phyloP scores from a whole-genome alignment of 495 filamentous ascomycete species.

The Podospora comata region DNA sequence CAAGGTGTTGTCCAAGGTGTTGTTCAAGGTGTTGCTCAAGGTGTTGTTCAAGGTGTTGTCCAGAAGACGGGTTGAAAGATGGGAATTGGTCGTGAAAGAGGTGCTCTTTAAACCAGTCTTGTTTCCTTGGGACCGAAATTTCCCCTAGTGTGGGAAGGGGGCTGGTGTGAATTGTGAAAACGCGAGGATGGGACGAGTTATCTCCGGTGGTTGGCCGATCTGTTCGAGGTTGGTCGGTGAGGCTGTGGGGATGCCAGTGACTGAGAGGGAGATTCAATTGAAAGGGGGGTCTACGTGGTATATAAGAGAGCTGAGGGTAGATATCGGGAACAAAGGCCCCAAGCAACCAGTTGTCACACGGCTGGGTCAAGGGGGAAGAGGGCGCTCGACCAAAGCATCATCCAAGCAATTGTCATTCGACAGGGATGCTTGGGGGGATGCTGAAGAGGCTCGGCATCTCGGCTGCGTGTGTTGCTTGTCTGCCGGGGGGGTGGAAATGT shows the following conservation, averaged over 20 bases:
- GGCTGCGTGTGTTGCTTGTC: not conserved
- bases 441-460: not conserved
- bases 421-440: not conserved
- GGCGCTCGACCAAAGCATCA: constrained; percentile 1
- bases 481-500: not conserved
- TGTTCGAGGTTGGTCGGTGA: not conserved
- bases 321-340: not conserved
- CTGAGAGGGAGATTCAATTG: not conserved
- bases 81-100: not conserved
- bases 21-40: not conserved
- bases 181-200: not conserved
- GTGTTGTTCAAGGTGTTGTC: not conserved
- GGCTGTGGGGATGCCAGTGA: not conserved
- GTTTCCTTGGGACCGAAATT: not conserved
- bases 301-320: not conserved
- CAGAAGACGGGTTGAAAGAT: not conserved
- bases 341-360: not conserved
- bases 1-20: no score
- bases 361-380: not conserved
- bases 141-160: not conserved
- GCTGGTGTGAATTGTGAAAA: not conserved
- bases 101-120: not conserved
- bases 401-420: constrained; percentile 6
- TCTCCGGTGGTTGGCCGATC: not conserved
- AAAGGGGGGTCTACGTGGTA: not conserved